A percentile compares a stretch with the other conserved stretches of the same genome.
phyloP scores from a whole-genome alignment of 2,329 filamentous ascomycete genomes.

The Ophiostoma piceae region DNA sequence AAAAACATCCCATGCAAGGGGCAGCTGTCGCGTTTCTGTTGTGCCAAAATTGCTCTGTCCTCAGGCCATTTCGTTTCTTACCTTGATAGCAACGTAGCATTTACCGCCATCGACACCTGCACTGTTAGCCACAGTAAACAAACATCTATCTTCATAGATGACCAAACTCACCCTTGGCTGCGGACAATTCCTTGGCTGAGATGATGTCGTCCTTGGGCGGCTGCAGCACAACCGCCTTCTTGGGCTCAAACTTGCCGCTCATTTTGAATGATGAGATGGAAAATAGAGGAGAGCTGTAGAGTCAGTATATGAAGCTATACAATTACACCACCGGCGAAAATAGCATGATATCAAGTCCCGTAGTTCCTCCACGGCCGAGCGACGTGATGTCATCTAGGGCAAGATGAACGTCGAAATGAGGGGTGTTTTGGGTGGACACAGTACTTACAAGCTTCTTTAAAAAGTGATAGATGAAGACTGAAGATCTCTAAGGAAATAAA shows the following conservation, averaged over 20 bases:
- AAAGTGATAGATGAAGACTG: not conserved
- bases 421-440: not conserved
- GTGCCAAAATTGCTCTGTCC: not conserved
- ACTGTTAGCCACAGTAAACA: slow-evolving; percentile 4
- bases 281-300: not conserved
- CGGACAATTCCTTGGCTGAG: slow-evolving; percentile 68
- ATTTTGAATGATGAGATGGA: slow-evolving; percentile 34
- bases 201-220: slow-evolving; percentile 87
- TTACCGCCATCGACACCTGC: slow-evolving; percentile 60
- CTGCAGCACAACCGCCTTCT: slow-evolving; percentile 66
- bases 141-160: no score
- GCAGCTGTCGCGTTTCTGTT: not conserved
- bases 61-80: slow-evolving; percentile 29
- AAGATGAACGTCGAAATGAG: not conserved
- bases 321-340: not conserved
- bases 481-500: not conserved
- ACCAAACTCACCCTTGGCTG: slow-evolving; percentile 67
- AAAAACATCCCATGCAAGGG: not conserved
- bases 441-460: not conserved
- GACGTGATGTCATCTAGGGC: not conserved
- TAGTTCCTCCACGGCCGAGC: not conserved
- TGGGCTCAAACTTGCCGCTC: slow-evolving; percentile 70
- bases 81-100: slow-evolving; percentile 67
- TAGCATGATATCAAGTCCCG: not conserved
- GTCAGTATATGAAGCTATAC: not conserved